phyloP scores from a whole-genome alignment of 495 filamentous ascomycete species.

The Daldinia childiae region DNA sequence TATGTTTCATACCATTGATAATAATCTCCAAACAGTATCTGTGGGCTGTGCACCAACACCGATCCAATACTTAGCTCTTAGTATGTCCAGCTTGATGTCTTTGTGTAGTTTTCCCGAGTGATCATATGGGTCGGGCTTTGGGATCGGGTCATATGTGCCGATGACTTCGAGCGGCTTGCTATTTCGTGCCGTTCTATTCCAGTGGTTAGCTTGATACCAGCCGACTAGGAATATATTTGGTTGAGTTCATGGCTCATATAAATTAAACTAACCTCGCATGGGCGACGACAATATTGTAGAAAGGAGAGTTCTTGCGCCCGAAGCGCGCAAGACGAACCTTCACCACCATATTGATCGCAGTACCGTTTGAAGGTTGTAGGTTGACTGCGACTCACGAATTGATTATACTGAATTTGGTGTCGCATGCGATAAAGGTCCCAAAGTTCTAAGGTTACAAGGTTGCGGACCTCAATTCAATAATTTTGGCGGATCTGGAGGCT shows the following conservation, averaged over 20 bases:
- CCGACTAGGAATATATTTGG: not conserved
- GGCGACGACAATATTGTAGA: conserved; percentile 97
- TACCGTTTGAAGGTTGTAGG: not conserved
- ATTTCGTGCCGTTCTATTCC: conserved; percentile 75
- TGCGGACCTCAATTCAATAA: too few relatives aligned
- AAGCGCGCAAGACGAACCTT: conserved; percentile 94
- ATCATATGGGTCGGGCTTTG: conserved; percentile 72
- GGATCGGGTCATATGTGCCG: conserved; percentile 92
- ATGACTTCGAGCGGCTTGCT: conserved; percentile 92
- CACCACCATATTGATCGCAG: conserved; percentile 76
- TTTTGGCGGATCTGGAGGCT: conserved; percentile 43
- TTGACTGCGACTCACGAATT: not conserved
- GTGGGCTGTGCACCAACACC: conserved; percentile 96
- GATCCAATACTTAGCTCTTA: conserved; percentile 91
- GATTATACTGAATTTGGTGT: conserved; percentile 6
- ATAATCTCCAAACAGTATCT: conserved; percentile 84
- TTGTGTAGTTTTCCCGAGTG: conserved; percentile 77
- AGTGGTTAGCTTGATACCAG: conserved; percentile 8
- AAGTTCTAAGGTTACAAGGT: too few relatives aligned
- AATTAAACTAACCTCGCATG: conserved; percentile 80
- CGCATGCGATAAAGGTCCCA: conserved; percentile 1
- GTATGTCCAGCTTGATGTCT: conserved; percentile 85
- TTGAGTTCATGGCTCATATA: not conserved
- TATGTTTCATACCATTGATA: conserved; percentile 75
- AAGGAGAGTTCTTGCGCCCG: conserved; percentile 82